Base-by-base conservation (phyloP, 306 rosid genomes). In the Chamaecrista fasciculata region DNA sequence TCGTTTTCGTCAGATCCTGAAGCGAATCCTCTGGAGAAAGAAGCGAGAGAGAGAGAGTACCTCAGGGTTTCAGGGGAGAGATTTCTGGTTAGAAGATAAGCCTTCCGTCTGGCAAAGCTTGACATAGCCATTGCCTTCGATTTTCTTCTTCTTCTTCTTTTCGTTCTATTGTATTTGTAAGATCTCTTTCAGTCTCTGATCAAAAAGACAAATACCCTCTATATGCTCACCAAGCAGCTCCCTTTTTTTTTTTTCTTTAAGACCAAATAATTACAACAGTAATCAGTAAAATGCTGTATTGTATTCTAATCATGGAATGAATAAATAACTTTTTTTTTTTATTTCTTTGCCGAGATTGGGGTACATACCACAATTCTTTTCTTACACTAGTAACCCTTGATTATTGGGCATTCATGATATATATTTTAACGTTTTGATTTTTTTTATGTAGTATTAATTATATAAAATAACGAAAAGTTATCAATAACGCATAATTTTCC, bases 1-100 rank as follows among this genome's bases (percentile, higher is more conserved):
- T 95, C 99, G 79, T 83, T 95, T 7, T 91, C 86, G 0, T 95
- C 97, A 75, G 99, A 95, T 85, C 95, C 99, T 14, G 95, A 84
- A 8, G 99, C 85, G 80, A 89, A 91, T 26, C 90, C 90, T 34
- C 97, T 70, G 18, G 85, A 80, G 81, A 77, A 82, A 52, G 85
- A 49, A 39, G 89, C 66, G 11, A 78, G 66, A 2, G 89, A 78
- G 40, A 58, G 69, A 23, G 86, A 81, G 75, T 80, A 80, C 57
- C 88, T 67, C 44, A 86, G 70, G 3, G 76, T 85, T 48, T 84
- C 85, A 59, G 87, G 74, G 55, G 84, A 57, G 29, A 73, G 44
- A 66, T 48, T 82, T 55, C 86, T 67, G 2, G 86, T 70, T 11
- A 80, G 67, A 23, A 78, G 76, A 74, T 71, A 77, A 26, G 75